These are phyloP conservation scores for Exophiala bonariae DNA, from an alignment of 2,329 filamentous ascomycete genomes.

Conservation along the genomic window DNA sequence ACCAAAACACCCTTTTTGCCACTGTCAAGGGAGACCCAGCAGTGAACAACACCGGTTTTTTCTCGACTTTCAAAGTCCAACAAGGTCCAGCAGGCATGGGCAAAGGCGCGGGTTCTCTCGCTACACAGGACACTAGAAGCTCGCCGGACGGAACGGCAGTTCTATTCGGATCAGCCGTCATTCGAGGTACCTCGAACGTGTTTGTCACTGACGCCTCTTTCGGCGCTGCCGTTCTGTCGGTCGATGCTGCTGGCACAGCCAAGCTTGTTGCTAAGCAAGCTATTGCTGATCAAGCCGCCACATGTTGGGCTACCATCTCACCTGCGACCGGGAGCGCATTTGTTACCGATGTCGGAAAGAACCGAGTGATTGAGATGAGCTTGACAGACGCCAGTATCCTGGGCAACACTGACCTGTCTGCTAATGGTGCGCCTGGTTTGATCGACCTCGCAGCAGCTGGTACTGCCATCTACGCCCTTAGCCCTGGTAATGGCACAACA, in stretches of 20 bases:
- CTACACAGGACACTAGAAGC: constrained; percentile 34
- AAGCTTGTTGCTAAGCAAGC: constrained; percentile 36
- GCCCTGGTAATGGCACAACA: constrained; percentile 51
- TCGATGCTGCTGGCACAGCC: constrained; percentile 36
- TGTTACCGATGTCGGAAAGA: constrained; percentile 56
- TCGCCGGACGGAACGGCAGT: constrained; percentile 57
- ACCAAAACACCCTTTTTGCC: constrained; percentile 53
- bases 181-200: constrained; percentile 47
- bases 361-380: constrained; percentile 60
- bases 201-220: constrained; percentile 62
- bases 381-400: constrained; percentile 50
- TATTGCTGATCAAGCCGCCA: constrained; percentile 54
- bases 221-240: constrained; percentile 51
- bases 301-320: constrained; percentile 60
- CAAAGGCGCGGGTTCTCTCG: constrained; percentile 6
- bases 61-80: constrained; percentile 52
- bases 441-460: constrained; percentile 57
- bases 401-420: constrained; percentile 42
- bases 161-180: constrained; percentile 54
- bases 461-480: constrained; percentile 58
- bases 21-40: constrained; percentile 62
- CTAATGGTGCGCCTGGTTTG: constrained; percentile 53
- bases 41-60: constrained; percentile 57
- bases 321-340: constrained; percentile 52
- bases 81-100: constrained; percentile 7